These are phyloP conservation scores for Austropuccinia psidii DNA, from an alignment of 1,284 basidiomycete species.

Conservation along the genomic window DNA sequence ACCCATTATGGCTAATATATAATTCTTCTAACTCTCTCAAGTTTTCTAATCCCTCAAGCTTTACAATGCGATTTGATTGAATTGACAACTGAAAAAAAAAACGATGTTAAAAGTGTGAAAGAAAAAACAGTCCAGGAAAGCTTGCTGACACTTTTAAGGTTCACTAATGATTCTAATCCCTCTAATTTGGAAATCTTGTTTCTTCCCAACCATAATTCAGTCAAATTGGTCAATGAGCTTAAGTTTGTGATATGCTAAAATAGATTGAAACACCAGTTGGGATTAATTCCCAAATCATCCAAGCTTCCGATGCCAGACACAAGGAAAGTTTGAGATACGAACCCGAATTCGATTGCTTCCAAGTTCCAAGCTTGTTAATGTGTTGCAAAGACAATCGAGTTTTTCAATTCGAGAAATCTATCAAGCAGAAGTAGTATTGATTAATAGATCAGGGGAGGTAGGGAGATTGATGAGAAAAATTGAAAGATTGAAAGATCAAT, in stretches of 20 bases:
- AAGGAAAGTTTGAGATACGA: too few relatives aligned
- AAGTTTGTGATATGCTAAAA: constrained; percentile 44
- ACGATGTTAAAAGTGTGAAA: too few relatives aligned
- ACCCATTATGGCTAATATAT: constrained; percentile 47
- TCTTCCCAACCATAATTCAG: constrained; percentile 48
- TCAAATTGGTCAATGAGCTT: constrained; percentile 42
- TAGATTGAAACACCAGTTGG: neutral
- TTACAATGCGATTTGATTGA: constrained; percentile 47
- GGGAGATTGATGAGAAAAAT: constrained; percentile 42
- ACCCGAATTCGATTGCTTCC: constrained; percentile 46
- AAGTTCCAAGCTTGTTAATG: constrained; percentile 45
- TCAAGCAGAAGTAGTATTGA: constrained; percentile 46
- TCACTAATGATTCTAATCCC: constrained; percentile 28
- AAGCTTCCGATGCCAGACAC: too few relatives aligned
- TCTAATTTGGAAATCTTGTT: constrained; percentile 47
- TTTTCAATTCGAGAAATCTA: constrained; percentile 44
- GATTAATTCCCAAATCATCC: neutral
- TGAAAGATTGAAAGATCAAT: neutral
- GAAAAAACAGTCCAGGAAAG: neutral
- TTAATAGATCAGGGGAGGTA: too few relatives aligned
- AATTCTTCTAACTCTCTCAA: constrained; percentile 46
- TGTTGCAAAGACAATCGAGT: constrained; percentile 40
- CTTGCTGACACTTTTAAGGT: neutral
- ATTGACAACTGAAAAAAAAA: constrained; percentile 44
- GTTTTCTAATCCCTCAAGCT: constrained; percentile 44